phyloP scores from a whole-genome alignment of 176 grass and related monocot genomes.

The Oryza meridionalis region DNA sequence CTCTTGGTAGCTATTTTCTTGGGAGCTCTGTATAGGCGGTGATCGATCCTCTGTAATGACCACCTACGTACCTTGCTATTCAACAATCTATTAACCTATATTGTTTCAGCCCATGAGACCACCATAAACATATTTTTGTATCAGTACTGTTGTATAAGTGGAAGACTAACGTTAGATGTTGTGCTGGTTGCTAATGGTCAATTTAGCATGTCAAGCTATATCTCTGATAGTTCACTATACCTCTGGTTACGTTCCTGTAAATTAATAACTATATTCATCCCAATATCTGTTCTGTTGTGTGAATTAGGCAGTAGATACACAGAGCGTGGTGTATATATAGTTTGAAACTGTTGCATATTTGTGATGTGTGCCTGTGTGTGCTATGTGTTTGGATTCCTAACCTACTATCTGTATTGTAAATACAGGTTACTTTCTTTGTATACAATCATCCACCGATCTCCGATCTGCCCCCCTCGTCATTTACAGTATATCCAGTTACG shows the following conservation, averaged over 20 bases:
- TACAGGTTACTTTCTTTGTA: not conserved
- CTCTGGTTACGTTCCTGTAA: too few relatives aligned
- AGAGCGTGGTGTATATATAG: not conserved
- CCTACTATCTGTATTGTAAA: not conserved
- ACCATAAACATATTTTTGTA: not conserved
- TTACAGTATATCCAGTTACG: not conserved
- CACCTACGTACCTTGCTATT: not conserved
- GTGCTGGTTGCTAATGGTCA: too few relatives aligned
- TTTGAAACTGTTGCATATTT: not conserved
- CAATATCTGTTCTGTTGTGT: not conserved
- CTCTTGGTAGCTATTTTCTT: conserved; percentile 44
- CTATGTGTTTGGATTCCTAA: too few relatives aligned
- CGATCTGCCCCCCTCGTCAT: not conserved
- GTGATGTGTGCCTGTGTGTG: too few relatives aligned
- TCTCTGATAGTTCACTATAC: too few relatives aligned
- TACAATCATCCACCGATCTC: not conserved
- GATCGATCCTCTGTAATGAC: not conserved
- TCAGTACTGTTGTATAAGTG: not conserved
- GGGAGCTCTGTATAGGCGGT: conserved; percentile 18
- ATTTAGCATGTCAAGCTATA: too few relatives aligned
- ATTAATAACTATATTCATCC: too few relatives aligned
- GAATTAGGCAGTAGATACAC: not conserved
- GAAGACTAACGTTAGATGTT: too few relatives aligned
- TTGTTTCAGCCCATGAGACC: not conserved
- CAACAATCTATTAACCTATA: not conserved